Base-by-base conservation (phyloP, 75 land plant genomes). In the Picea glauca region DNA sequence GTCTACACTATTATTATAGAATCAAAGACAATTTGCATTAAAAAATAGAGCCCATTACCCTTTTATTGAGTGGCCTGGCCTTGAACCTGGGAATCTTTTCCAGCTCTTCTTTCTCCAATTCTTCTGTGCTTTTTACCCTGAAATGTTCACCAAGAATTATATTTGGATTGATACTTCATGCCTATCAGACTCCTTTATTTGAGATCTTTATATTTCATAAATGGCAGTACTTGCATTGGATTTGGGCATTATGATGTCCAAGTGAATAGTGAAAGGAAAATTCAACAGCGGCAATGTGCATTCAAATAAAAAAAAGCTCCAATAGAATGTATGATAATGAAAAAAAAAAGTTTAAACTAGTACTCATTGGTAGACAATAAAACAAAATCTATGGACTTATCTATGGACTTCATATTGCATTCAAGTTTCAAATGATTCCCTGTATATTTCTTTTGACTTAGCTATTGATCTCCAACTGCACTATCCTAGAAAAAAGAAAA, bases 11-110 rank as follows among this genome's bases (percentile, higher is more conserved):
- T 50, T 50, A 11, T 9, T 50, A 50, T 9, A 11, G 2, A 9
- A 50, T 50, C n/a, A 80, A 9, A 73, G 35, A 26, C 33, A 43
- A 18, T 20, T 33, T 21, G 13, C 23, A 31, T 58, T 21, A 79
- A 58, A 32, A 57, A 4, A 57, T 26, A 73, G 23, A 74, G 21
- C 62, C 14, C 13, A 38, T 33, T 78, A 95, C 99, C 91, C 88
- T 93, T 72, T 87, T 98, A 74, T 98, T 91, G 8, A 98, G 79
- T n/a, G 96, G 99, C 76, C 91, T 87, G 7, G 99, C 99, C 89
- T 98, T 98, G 78, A 97, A 98, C 72, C 88, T 88, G 9, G 93
- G 99, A 50, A 87, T 62, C 66, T 91, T 95, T 66, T 88, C 91
- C n/a, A 98, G 93, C 79, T 91, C 95, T 80, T 98, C 99, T 40